These are phyloP conservation scores for Heliamphora pulchella DNA, from an alignment of 179 eudicot species.

Conservation along the genomic window DNA sequence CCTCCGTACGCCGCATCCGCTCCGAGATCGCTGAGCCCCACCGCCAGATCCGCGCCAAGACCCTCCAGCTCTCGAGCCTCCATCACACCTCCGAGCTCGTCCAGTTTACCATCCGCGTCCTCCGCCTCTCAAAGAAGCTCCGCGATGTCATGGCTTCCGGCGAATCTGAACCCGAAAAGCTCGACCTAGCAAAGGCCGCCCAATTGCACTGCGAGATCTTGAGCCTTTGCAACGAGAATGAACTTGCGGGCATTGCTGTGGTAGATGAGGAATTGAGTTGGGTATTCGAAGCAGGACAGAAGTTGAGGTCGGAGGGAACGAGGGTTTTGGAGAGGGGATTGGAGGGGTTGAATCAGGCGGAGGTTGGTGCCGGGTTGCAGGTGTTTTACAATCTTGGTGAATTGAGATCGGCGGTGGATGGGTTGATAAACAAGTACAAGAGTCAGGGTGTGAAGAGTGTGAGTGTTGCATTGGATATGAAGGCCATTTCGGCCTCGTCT, in stretches of 20 bases:
- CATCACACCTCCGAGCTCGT: slow-evolving; percentile 41
- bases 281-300: slow-evolving; percentile 54
- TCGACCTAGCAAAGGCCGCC: slow-evolving; percentile 69
- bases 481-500: slow-evolving; percentile 53
- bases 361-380: slow-evolving; percentile 86
- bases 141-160: slow-evolving; percentile 32
- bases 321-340: slow-evolving; percentile 70
- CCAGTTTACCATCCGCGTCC: slow-evolving; percentile 38
- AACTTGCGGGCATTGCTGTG: slow-evolving; percentile 47
- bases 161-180: slow-evolving; percentile 28
- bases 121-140: slow-evolving; percentile 50
- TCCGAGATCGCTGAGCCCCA: slow-evolving; percentile 64
- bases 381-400: slow-evolving; percentile 92
- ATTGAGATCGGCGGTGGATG: slow-evolving; percentile 66
- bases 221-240: slow-evolving; percentile 35
- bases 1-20: slow-evolving; percentile 44
- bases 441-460: slow-evolving; percentile 60
- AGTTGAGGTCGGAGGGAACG: slow-evolving; percentile 56
- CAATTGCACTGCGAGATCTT: slow-evolving; percentile 68
- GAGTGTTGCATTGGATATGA: slow-evolving; percentile 73
- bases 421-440: slow-evolving; percentile 68
- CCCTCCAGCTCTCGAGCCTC: slow-evolving; percentile 46
- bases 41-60: slow-evolving; percentile 30
- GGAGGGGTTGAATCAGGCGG: slow-evolving; percentile 82
- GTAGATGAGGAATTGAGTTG: slow-evolving; percentile 69